Base-by-base conservation (phyloP, 306 rosid species). In the Amphicarpaea edgeworthii region DNA sequence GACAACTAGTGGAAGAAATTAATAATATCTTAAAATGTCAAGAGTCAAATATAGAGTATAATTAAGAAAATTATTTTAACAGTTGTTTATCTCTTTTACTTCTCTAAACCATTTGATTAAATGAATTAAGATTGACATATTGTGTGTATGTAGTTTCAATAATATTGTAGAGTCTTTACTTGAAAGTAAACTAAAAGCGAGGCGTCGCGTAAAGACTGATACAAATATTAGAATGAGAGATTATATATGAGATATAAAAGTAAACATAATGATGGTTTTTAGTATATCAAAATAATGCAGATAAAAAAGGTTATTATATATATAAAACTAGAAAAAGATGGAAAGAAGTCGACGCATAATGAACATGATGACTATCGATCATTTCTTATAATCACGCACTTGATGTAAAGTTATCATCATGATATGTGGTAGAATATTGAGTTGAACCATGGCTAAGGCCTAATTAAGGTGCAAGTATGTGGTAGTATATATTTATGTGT, bases 121-220 rank as follows among this genome's bases (percentile, higher is more conserved):
- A n/a, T n/a, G n/a, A n/a, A n/a, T n/a, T 45, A 60, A 28, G 32
- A 28, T 61, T 15, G 17, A n/a, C 32, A 49, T 30, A 30, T 15
- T 60, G 67, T 69, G 46, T 46, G 2, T 72, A 53, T 37, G 17
- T 59, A 30, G n/a, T 42, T 51, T 68, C 15, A 30, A 55, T 41
- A 30, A 46, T 41, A 7, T 19, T 72, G 12, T 15, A 16, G n/a
- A 53, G 30, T 24, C 76, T 80, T 80, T 61, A 65, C 81, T 82
- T 83, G 16, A 57, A 82, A 79, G 84, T 79, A 55, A 82, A 49
- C 81, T 66, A 75, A 78, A 78, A 69, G 82, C 45, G 73, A 49
- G 53, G 26, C 66, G 24, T 75, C 63, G 57, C 76, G 43, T 46
- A 51, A 75, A 63, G 76, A 9, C 3, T 51, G 57, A 71, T 46